A percentile compares a stretch with the other conserved stretches of the same genome.
phyloP scores from a whole-genome alignment of 2,329 filamentous ascomycete genomes.

The Penicillium hordei region DNA sequence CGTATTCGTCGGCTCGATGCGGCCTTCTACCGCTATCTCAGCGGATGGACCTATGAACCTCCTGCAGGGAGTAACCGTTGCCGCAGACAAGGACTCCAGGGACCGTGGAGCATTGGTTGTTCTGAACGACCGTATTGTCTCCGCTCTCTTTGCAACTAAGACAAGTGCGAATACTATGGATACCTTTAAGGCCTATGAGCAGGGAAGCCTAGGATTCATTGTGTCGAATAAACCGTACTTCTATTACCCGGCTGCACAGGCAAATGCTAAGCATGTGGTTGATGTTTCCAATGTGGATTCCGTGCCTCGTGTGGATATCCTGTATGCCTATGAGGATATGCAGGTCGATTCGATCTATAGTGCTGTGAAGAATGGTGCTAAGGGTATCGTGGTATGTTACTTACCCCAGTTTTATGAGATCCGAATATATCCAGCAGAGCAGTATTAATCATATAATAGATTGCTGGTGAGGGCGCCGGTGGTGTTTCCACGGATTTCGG shows the following conservation, averaged over 20 bases:
- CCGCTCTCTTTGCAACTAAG: conserved; percentile 61
- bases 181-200: conserved; percentile 60
- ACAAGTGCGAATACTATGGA: conserved; percentile 63
- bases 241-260: conserved; percentile 56
- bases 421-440: not conserved
- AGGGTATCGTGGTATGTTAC: conserved; percentile 27
- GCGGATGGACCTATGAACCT: conserved; percentile 65
- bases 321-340: conserved; percentile 32
- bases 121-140: conserved; percentile 62
- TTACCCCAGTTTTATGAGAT: too few species aligned
- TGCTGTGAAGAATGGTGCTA: conserved; percentile 24
- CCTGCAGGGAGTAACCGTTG: conserved; percentile 59
- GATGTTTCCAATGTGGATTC: conserved; percentile 19
- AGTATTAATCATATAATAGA: conserved; percentile 9
- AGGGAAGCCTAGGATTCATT: conserved; percentile 59
- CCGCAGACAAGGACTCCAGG: conserved; percentile 46
- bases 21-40: conserved; percentile 61
- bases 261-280: conserved; percentile 43
- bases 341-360: conserved; percentile 24
- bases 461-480: conserved; percentile 28
- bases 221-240: conserved; percentile 60
- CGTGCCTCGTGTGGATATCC: conserved; percentile 29
- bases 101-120: conserved; percentile 60
- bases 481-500: conserved; percentile 20
- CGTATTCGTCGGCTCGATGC: conserved; percentile 62